These are phyloP conservation scores for Camelina hispida DNA, from an alignment of 345 rosid species.

Conservation along the genomic window DNA sequence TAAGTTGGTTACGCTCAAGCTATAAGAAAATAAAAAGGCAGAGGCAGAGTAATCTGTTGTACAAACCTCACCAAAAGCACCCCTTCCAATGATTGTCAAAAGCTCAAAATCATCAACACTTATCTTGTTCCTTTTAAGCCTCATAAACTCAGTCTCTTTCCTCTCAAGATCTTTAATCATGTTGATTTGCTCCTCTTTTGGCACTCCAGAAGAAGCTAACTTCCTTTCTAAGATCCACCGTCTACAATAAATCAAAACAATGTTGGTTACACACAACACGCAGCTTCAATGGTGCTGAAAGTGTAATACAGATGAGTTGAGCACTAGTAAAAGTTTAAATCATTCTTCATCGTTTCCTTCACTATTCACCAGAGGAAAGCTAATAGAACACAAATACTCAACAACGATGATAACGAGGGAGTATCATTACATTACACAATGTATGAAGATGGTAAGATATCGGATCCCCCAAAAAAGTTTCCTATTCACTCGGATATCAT, in stretches of 20 bases:
- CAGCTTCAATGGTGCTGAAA: background rate
- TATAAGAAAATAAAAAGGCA: background rate
- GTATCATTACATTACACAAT: no score
- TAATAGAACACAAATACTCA: no score
- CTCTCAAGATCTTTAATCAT: slow-evolving; percentile 92
- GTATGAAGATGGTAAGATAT: no score
- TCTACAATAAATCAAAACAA: slow-evolving; percentile 56
- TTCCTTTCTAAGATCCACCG: slow-evolving; percentile 92
- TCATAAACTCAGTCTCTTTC: slow-evolving; percentile 94
- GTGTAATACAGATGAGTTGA: background rate
- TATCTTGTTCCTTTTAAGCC: slow-evolving; percentile 91
- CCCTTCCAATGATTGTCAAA: slow-evolving; percentile 78
- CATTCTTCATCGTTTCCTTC: no score
- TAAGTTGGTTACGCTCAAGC: background rate
- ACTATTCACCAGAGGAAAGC: no score
- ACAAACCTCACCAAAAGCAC: slow-evolving; percentile 96
- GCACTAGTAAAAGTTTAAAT: no score
- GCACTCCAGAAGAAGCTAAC: slow-evolving; percentile 86
- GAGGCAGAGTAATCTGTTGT: background rate
- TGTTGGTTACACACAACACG: slow-evolving; percentile 13
- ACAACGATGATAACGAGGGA: no score
- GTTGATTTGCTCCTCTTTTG: slow-evolving; percentile 85
- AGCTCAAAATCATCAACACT: slow-evolving; percentile 95
- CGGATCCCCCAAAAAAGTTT: no score
- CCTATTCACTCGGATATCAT: no score